phyloP scores from a whole-genome alignment of 768 basidiomycete genomes.

The Russula abietina region DNA sequence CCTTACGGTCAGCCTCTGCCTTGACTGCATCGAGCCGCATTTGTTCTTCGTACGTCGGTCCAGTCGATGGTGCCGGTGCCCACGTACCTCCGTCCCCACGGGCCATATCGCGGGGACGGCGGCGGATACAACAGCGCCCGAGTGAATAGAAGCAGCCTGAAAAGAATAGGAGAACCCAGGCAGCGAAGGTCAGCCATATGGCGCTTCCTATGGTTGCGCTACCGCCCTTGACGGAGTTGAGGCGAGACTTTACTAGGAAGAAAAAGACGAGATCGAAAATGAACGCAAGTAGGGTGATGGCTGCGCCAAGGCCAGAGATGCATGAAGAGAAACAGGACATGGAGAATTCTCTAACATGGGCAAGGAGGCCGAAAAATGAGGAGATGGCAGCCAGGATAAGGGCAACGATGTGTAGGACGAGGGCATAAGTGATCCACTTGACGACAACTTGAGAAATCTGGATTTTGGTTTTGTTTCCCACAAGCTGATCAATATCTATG shows the following conservation, averaged over 20 bases:
- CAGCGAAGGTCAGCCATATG: conserved; percentile 85
- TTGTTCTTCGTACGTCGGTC: conserved; percentile 48
- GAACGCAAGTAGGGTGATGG: conserved; percentile 77
- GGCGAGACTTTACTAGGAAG: conserved; percentile 79
- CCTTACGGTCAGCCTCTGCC: conserved; percentile 80
- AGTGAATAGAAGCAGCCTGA: conserved; percentile 82
- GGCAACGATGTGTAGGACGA: conserved; percentile 88
- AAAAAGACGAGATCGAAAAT: conserved; percentile 91
- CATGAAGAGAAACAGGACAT: conserved; percentile 80
- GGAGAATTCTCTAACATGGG: conserved; percentile 81
- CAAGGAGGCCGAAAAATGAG: conserved; percentile 77
- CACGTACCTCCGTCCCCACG: conserved; percentile 24
- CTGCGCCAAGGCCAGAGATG: conserved; percentile 74
- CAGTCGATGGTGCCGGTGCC: conserved; percentile 24
- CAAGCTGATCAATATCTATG: conserved; percentile 73
- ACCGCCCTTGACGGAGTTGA: conserved; percentile 68
- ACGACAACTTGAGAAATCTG: conserved; percentile 77
- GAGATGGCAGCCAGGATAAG: conserved; percentile 66
- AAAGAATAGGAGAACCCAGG: conserved; percentile 83
- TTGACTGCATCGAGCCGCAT: conserved; percentile 80
- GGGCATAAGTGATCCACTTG: conserved; percentile 93
- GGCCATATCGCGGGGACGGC: conserved; percentile 41
- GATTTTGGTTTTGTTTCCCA: conserved; percentile 59
- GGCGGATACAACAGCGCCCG: conserved; percentile 78
- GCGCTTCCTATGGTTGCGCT: conserved; percentile 79